Evolutionary conservation across 1,284 basidiomycete genomes (phyloP), one percentile per base, ranked within the genome.

Genomic region (Ustanciosporium gigantosporum): DNA sequence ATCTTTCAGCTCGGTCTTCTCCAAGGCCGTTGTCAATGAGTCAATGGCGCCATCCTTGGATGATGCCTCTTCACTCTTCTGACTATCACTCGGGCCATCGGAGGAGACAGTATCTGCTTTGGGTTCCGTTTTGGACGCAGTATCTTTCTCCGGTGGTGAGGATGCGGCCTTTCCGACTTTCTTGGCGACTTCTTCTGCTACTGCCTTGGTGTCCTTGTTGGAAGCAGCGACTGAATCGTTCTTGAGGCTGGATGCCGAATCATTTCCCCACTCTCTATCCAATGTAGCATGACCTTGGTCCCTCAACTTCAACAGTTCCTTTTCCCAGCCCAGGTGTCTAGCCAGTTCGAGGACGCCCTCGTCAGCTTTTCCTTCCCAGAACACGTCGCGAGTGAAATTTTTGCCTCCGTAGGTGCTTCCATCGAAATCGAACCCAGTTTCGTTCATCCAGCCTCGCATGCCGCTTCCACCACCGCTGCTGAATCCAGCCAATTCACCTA

Each of bases 401-500:
- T 27, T 34, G 7, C 58, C 68, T 4, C 56, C 55, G n/a, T 46
- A 51, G 4, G 66, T 52, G 24, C 53, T 31, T 3, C 70, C 70
- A 11, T 68, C 58, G 41, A 76, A 77, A 27, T 76, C 75, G 36
- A 77, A 77, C 0, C 75, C 75, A 9, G 41, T 38, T 31, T 72
- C 68, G 34, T 46, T 57, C 24, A 56, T 45, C 32, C 50, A 41
- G 5, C 39, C 41, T 15, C 59, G 46, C 56, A 70, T 58, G 4
- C 73, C 79, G 3, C 74, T 73, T 43, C 81, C 80, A 1, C 73
- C 69, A 38, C 80, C 79, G 1, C 80, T 81, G 42, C 77, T 66
- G 44, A 69, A 79, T 34, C 76, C 76, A 23, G 71, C 73, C 44
- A 73, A 58, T 46, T 81, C 79, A 15, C 83, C 83, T 11, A 83